Base-by-base conservation (phyloP, 73 alveolate genomes). In the Uronychia setigera region DNA sequence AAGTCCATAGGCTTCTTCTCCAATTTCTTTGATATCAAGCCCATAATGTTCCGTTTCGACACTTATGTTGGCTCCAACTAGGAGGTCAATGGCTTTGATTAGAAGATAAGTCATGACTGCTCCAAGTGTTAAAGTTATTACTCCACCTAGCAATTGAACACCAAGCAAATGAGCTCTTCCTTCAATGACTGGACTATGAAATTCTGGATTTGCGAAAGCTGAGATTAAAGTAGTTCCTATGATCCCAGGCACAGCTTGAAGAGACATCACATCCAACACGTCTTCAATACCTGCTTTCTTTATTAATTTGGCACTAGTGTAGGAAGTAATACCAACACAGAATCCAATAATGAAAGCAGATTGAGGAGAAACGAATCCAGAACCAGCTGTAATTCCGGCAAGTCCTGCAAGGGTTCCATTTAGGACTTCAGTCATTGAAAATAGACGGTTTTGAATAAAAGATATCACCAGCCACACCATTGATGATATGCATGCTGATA, bases 381-480 rank as follows among this genome's bases (percentile, higher is more conserved):
- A 46, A 5, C n/a, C 67, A 11, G 67, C 67, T 46, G 67, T 46
- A 11, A 46, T 46, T 19, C 67, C 67, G 5, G 67, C 67, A 5
- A 46, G 67, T 46, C 67, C 67, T 46, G 67, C 67, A 11, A 46
- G 67, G 67, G 67, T 46, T 19, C 67, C 67, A 46, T 46, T 46
- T 5, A 46, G 67, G 5, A 46, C 67, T 19, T 46, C 67, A 11
- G 67, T 46, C 67, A 46, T 46, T 46, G 67, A 46, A 46, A 46
- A 46, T 5, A 46, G 67, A 19, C 67, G n/a, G 19, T 19, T 46
- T 46, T 46, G 19, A 19, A 46, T 46, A 19, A 46, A 46, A 5
- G 67, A 46, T 11, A 46, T 46, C n/a, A 46, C 19, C 5, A 46
- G 67, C 67, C 67, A 46, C n/a, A 19, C 19, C 67, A 46, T 46